phyloP scores from a whole-genome alignment of 208 protist genomes.

The Chromosphaera perkinsii region DNA sequence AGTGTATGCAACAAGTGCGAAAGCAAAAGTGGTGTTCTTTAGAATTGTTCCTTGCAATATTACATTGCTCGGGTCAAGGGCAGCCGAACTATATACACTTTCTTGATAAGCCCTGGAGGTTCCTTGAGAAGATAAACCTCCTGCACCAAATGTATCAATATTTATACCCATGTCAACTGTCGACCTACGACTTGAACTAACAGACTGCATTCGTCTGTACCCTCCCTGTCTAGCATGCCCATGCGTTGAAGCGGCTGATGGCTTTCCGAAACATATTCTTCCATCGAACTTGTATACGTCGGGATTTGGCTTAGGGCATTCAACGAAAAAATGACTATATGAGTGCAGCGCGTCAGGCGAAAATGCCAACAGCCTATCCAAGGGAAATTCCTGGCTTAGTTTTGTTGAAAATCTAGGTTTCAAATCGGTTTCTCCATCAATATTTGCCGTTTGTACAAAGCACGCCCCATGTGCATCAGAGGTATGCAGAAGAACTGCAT shows the following conservation, averaged over 20 bases:
- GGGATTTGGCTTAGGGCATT: background rate
- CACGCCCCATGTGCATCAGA: background rate
- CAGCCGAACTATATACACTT: no score
- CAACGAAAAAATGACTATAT: background rate
- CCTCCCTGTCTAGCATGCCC: background rate
- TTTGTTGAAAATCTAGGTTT: conserved; percentile 8
- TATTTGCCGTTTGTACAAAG: conserved; percentile 27
- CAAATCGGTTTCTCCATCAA: conserved; percentile 37
- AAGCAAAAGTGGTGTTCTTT: no score
- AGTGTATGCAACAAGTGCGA: no score
- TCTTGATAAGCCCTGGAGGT: no score
- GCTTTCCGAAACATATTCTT: background rate
- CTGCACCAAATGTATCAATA: no score
- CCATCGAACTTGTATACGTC: background rate
- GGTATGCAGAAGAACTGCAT: conserved; percentile 15
- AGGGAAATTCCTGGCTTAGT: background rate
- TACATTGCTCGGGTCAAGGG: no score
- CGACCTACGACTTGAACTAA: no score
- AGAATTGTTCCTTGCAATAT: no score
- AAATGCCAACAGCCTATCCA: background rate
- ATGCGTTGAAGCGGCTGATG: background rate
- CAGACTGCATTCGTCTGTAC: no score
- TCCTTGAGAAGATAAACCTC: no score
- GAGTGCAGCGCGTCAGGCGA: background rate
- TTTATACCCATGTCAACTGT: no score